Conservation (phyloP, 2,329 filamentous ascomycete species). For the Berkeleyomyces basicola region DNA sequence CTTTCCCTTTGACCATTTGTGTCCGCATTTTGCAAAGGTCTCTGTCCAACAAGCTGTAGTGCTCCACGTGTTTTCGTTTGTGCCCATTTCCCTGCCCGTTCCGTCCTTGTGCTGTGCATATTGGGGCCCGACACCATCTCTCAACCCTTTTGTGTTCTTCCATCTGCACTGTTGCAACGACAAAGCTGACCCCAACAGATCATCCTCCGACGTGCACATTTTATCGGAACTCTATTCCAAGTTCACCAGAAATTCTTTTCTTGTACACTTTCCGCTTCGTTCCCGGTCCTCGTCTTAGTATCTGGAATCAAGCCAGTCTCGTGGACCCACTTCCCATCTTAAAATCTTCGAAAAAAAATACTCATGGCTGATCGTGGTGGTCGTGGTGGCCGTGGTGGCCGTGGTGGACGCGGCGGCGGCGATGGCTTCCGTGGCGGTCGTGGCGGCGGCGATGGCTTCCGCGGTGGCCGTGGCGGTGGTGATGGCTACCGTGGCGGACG, state of each 20-base stretch:
- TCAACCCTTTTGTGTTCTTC: not conserved
- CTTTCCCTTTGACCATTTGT: not conserved
- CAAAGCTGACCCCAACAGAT: not conserved
- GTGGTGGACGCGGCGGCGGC: constrained; percentile 14
- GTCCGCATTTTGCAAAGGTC: not conserved
- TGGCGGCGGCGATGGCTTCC: constrained; percentile 6
- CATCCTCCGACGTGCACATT: not conserved
- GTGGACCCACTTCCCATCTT: not conserved
- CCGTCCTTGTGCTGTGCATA: not conserved
- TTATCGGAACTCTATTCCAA: not conserved
- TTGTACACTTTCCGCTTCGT: no score
- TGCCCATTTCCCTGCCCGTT: not conserved
- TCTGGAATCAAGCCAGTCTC: not conserved
- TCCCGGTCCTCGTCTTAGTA: no score
- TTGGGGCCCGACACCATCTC: no score
- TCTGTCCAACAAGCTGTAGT: not conserved
- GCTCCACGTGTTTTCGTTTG: not conserved
- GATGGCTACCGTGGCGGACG: constrained; percentile 15
- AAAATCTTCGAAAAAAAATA: not conserved
- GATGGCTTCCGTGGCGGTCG: constrained; percentile 16
- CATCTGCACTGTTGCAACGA: not conserved
- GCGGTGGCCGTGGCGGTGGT: constrained; percentile 16
- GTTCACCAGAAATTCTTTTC: no score
- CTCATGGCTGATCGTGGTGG: constrained; percentile 10
- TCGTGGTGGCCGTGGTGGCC: constrained; percentile 11